These are phyloP conservation scores for Solanum sitiens DNA, from an alignment of 257 asterid species.

Conservation along the genomic window DNA sequence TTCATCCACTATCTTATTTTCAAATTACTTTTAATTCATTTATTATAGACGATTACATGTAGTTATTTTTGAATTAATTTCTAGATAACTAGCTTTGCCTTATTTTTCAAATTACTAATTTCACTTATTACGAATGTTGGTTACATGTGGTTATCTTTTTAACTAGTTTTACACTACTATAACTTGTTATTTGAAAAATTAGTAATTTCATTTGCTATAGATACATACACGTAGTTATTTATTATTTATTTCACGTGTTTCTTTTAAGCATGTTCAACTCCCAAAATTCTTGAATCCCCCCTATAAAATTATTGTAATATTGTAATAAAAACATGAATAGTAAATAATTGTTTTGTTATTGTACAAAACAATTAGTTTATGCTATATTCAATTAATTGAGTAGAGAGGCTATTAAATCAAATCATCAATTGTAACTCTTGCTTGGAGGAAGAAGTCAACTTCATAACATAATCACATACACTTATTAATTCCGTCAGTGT, in stretches of 20 bases:
- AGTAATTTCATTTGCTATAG: background rate
- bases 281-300: background rate
- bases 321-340: background rate
- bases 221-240: background rate
- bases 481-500: background rate
- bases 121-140: background rate
- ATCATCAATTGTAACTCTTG: background rate
- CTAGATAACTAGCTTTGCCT: too few species aligned
- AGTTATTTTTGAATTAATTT: too few species aligned
- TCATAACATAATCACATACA: background rate
- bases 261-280: background rate
- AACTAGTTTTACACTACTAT: background rate
- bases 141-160: background rate
- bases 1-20: too few species aligned
- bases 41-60: too few species aligned
- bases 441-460: background rate
- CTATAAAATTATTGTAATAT: background rate
- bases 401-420: too few species aligned
- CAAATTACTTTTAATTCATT: background rate
- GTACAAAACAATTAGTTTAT: background rate
- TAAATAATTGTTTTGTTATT: background rate
- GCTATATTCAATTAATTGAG: background rate
- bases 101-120: background rate
- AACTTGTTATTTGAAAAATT: background rate
- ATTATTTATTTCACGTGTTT: background rate